A percentile compares a stretch with the other conserved stretches of the same genome.
These are phyloP conservation scores for Russula earlei DNA, from an alignment of 768 basidiomycete genomes.

Conservation along the genomic window DNA sequence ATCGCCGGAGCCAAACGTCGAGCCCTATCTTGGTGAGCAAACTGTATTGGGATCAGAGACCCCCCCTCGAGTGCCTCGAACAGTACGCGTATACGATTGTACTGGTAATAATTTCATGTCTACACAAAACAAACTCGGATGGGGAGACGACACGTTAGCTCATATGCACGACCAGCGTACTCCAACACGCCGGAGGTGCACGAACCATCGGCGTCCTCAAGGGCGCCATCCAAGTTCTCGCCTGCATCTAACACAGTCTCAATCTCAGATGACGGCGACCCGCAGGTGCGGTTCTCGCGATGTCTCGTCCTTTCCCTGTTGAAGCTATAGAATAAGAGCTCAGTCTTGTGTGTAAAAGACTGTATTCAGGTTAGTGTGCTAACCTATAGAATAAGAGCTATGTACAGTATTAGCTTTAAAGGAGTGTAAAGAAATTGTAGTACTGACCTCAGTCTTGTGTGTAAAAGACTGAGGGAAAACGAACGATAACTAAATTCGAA, in stretches of 20 bases:
- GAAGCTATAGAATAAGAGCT: too few relatives aligned
- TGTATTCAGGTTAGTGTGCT: too few relatives aligned
- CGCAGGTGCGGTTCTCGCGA: conserved; percentile 25
- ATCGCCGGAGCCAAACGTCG: too few relatives aligned
- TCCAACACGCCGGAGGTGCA: conserved; percentile 14
- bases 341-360: too few relatives aligned
- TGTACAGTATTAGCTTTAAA: too few relatives aligned
- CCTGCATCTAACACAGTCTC: conserved; percentile 8
- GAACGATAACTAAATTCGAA: too few relatives aligned
- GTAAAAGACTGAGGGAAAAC: too few relatives aligned
- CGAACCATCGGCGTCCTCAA: conserved; percentile 56
- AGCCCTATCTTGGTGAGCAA: too few relatives aligned
- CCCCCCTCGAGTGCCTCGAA: conserved; percentile 69
- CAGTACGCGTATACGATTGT: conserved; percentile 73
- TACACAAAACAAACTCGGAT: background rate
- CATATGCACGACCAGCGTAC: too few relatives aligned
- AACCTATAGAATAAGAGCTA: too few relatives aligned
- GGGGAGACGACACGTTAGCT: background rate
- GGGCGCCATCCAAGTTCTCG: conserved; percentile 21
- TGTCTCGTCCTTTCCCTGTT: conserved; percentile 38
- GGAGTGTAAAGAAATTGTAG: too few relatives aligned
- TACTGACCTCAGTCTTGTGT: too few relatives aligned
- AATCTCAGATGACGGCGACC: conserved; percentile 10
- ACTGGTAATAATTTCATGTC: conserved; percentile 85
- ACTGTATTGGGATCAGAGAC: conserved; percentile 23